Evolutionary conservation across 805 yeast genomes (phyloP).

Genomic region (Yamadazyma nakazawae): DNA sequence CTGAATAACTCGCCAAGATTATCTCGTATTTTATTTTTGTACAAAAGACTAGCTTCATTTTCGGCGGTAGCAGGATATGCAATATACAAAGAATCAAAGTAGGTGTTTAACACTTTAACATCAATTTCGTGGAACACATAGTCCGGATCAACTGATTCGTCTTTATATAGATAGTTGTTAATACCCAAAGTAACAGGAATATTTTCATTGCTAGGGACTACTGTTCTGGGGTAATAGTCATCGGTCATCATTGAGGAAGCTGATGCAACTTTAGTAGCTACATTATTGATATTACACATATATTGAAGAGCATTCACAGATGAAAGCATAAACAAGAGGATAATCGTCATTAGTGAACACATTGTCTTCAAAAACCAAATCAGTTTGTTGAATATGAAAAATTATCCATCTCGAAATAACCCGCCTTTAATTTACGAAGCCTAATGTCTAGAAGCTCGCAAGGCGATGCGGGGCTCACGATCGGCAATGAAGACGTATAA

Average conservation of each 20-base stretch:
- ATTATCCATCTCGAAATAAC: not conserved
- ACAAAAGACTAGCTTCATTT: not conserved
- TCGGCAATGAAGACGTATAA: not conserved
- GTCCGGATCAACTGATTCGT: not conserved
- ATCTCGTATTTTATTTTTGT: conserved; percentile 5
- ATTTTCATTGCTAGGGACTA: conserved; percentile 5
- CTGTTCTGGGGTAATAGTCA: conserved; percentile 11
- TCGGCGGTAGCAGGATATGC: conserved; percentile 9
- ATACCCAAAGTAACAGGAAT: conserved; percentile 12
- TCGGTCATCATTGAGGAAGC: conserved; percentile 5
- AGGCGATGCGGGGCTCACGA: not conserved
- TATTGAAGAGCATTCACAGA: not conserved
- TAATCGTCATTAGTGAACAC: not conserved
- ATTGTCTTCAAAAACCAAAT: not conserved
- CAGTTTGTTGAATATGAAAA: not conserved
- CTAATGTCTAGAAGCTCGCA: not conserved
- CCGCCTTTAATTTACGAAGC: not conserved
- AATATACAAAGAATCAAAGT: conserved; percentile 10
- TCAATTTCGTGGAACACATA: conserved; percentile 11
- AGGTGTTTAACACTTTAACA: conserved; percentile 8
- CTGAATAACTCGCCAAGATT: conserved; percentile 7
- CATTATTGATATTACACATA: conserved; percentile 3
- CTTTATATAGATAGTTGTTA: conserved; percentile 10
- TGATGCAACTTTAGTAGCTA: not conserved
- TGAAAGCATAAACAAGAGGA: not conserved